These are phyloP conservation scores for Boletus vinaceobasis DNA, from an alignment of 768 basidiomycete genomes.

Conservation along the genomic window DNA sequence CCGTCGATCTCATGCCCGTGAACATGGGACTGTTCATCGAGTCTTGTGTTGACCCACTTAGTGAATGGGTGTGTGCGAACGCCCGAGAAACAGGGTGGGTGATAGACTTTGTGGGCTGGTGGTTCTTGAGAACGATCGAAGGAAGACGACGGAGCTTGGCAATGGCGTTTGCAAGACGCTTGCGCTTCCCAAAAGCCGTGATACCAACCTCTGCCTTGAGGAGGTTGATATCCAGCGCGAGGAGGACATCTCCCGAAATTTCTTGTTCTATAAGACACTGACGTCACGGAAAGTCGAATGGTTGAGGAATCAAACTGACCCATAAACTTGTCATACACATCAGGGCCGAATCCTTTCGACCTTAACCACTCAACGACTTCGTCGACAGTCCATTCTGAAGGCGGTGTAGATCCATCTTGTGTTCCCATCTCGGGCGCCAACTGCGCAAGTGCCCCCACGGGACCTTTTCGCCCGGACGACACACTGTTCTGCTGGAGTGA, in stretches of 20 bases:
- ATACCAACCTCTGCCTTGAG: constrained; percentile 94
- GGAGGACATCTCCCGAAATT: constrained; percentile 95
- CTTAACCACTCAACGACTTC: constrained; percentile 89
- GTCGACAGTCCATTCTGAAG: constrained; percentile 80
- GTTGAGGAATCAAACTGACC: constrained; percentile 45
- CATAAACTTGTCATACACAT: constrained; percentile 80
- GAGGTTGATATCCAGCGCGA: constrained; percentile 87
- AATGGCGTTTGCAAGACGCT: constrained; percentile 90
- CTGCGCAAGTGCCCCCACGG: constrained; percentile 18
- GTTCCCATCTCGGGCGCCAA: constrained; percentile 15
- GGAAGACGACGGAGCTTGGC: constrained; percentile 76
- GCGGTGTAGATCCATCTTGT: constrained; percentile 37
- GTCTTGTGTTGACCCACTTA: constrained; percentile 39
- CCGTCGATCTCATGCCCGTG: constrained; percentile 29
- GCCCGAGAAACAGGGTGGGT: background rate
- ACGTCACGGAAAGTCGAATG: background rate
- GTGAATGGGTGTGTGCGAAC: constrained; percentile 27
- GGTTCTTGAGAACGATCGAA: constrained; percentile 53
- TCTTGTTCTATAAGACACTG: constrained; percentile 74
- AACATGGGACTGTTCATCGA: constrained; percentile 41
- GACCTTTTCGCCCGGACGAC: constrained; percentile 25
- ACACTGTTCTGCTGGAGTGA: constrained; percentile 45
- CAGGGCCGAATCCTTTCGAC: constrained; percentile 78
- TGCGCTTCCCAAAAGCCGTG: constrained; percentile 87
- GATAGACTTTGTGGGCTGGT: constrained; percentile 33